A percentile compares a stretch with the other conserved stretches of the same genome.
Evolutionary conservation across 371 early-diverging fungal species (phyloP).

Genomic region (Lichtheimia ramosa): DNA sequence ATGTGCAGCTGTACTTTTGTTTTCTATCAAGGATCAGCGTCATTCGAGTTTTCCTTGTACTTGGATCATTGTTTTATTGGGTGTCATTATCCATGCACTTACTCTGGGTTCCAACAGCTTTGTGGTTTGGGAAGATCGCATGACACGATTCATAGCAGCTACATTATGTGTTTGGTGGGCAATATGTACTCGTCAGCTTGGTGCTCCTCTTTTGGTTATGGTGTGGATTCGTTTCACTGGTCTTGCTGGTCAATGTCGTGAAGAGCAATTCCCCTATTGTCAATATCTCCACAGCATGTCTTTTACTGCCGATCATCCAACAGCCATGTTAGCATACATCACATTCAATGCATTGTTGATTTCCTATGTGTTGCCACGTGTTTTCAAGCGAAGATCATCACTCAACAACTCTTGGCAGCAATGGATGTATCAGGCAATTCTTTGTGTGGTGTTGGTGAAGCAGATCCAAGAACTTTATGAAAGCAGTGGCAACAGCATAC

Average conservation of each 20-base stretch:
- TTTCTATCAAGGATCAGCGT: background rate
- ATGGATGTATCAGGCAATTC: background rate
- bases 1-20: background rate
- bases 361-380: background rate
- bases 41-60: background rate
- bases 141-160: slow-evolving; percentile 51
- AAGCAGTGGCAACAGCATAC: background rate
- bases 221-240: slow-evolving; percentile 59
- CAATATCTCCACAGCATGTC: slow-evolving; percentile 27
- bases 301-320: slow-evolving; percentile 15
- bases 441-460: background rate
- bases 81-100: slow-evolving; percentile 50
- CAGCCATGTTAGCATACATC: background rate
- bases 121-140: slow-evolving; percentile 84
- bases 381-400: background rate
- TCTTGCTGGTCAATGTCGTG: slow-evolving; percentile 81
- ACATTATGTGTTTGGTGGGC: slow-evolving; percentile 31
- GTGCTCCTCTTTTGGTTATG: slow-evolving; percentile 37
- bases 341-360: background rate
- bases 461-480: background rate
- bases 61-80: background rate
- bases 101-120: slow-evolving; percentile 86
- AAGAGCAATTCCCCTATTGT: slow-evolving; percentile 83
- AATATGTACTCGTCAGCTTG: background rate
- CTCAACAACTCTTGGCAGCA: background rate